phyloP scores from a whole-genome alignment of 129 eudicot species.

The Gnaphalium uliginosum region DNA sequence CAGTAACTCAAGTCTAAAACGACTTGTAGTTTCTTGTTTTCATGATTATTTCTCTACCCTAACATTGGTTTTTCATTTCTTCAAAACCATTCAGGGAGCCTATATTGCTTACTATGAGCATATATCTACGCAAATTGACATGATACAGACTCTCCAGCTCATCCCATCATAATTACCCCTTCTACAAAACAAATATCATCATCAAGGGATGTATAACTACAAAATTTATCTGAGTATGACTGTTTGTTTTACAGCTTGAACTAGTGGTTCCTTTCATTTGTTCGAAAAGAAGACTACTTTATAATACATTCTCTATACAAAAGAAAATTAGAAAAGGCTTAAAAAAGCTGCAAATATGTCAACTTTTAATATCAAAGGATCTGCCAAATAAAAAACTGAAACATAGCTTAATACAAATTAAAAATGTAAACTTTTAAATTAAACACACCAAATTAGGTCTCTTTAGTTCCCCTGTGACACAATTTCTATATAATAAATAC shows the following conservation, averaged over 20 bases:
- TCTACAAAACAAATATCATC: background rate
- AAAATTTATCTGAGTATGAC: background rate
- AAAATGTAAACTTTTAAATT: background rate
- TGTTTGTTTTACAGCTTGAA: background rate
- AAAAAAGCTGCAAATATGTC: too few relatives aligned
- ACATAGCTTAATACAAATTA: too few relatives aligned
- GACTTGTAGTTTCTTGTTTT: too few relatives aligned
- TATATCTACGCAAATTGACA: too few relatives aligned
- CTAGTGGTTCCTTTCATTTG: background rate
- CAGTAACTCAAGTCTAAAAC: too few relatives aligned
- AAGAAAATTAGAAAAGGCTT: too few relatives aligned
- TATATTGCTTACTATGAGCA: too few relatives aligned
- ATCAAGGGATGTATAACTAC: background rate
- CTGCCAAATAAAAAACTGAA: too few relatives aligned
- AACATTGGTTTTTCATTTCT: too few relatives aligned
- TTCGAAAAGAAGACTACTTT: background rate
- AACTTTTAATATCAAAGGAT: too few relatives aligned
- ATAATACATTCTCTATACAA: background rate
- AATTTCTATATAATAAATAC: background rate
- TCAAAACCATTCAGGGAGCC: too few relatives aligned
- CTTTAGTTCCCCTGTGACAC: background rate
- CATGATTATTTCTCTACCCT: too few relatives aligned
- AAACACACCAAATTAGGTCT: background rate
- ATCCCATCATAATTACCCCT: background rate
- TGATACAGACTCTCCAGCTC: background rate